Conservation (phyloP, 1,284 basidiomycete species). For the Heterobasidion parviporum region DNA sequence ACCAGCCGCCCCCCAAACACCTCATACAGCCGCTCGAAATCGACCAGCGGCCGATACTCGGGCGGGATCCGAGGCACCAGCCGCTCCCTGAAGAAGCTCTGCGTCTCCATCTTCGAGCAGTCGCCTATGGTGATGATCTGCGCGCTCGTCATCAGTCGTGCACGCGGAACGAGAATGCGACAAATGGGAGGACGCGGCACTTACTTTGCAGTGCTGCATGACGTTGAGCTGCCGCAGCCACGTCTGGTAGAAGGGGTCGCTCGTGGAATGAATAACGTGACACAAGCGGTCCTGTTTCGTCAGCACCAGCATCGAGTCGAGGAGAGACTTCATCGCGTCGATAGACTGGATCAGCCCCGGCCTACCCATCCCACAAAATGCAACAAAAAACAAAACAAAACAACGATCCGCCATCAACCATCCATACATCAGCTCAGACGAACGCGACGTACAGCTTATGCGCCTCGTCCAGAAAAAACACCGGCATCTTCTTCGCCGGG, state of each 20-base stretch:
- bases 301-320: slow-evolving; percentile 77
- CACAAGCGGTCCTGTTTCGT: slow-evolving; percentile 80
- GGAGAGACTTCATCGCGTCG: slow-evolving; percentile 73
- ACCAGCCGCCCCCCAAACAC: slow-evolving; percentile 78
- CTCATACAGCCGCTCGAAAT: slow-evolving; percentile 66
- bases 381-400: no score
- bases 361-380: slow-evolving; percentile 22
- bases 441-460: slow-evolving; percentile 56
- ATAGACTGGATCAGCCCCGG: slow-evolving; percentile 66
- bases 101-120: slow-evolving; percentile 62
- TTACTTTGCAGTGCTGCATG: slow-evolving; percentile 73
- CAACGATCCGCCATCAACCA: no score
- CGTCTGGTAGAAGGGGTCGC: slow-evolving; percentile 77
- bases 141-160: neutral
- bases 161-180: slow-evolving; percentile 1
- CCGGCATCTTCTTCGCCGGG: slow-evolving; percentile 62
- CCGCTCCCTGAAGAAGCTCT: slow-evolving; percentile 53
- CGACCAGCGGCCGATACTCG: slow-evolving; percentile 37
- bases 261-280: slow-evolving; percentile 78
- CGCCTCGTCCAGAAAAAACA: slow-evolving; percentile 78
- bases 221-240: slow-evolving; percentile 71
- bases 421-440: neutral
- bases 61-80: slow-evolving; percentile 59
- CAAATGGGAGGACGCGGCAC: slow-evolving; percentile 4
- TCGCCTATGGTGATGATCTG: slow-evolving; percentile 75